A percentile compares a stretch with the other conserved stretches of the same genome.
phyloP scores from a whole-genome alignment of 169 alveolate species.

The Plasmodium coatneyi region DNA sequence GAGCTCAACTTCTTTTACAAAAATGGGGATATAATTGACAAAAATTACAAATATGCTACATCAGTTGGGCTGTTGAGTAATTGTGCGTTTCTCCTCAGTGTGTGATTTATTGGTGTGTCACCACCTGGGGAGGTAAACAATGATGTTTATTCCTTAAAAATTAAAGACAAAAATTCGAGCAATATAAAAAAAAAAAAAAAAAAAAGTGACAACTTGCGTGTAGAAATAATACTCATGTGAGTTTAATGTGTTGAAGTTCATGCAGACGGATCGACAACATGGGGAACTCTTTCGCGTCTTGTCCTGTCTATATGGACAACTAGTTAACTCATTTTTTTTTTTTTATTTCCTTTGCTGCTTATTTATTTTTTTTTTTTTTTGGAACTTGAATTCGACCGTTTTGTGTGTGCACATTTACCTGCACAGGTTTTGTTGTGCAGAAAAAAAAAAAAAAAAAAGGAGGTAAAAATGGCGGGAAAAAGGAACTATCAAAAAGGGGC shows the following conservation, averaged over 20 bases:
- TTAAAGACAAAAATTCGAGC: slow-evolving; percentile 29
- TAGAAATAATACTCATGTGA: background rate
- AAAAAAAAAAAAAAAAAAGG: slow-evolving; percentile 6
- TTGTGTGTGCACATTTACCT: background rate
- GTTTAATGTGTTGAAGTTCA: background rate
- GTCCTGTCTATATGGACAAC: background rate
- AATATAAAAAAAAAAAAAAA: background rate
- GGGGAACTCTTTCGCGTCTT: background rate
- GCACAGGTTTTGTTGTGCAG: background rate
- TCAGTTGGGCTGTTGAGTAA: background rate
- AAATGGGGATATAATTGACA: background rate
- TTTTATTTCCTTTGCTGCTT: background rate
- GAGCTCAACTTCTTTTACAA: background rate
- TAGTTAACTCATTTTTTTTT: background rate
- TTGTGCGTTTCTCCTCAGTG: background rate
- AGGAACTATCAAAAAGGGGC: background rate
- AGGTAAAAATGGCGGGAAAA: background rate
- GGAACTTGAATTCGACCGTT: background rate
- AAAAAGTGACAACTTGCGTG: slow-evolving; percentile 2
- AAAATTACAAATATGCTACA: background rate
- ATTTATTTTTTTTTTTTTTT: background rate
- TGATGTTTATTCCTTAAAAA: background rate
- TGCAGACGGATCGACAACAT: background rate
- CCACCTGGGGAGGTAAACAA: background rate
- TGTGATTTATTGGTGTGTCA: background rate